phyloP scores from a whole-genome alignment of 306 rosid genomes.

The Prunus dulcis region DNA sequence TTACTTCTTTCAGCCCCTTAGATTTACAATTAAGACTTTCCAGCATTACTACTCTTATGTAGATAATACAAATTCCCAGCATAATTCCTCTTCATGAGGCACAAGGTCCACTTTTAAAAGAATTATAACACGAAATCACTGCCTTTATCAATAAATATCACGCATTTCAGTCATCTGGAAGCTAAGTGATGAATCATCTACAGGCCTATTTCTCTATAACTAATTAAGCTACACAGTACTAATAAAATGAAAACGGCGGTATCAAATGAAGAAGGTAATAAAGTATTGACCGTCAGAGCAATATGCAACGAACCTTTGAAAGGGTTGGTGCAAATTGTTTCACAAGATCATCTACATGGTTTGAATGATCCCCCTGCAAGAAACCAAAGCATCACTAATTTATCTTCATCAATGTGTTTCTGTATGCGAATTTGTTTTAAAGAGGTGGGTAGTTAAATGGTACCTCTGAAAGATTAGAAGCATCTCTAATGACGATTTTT shows the following conservation, averaged over 20 bases:
- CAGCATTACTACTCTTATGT: neutral
- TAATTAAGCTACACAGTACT: neutral
- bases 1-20: neutral
- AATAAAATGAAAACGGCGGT: neutral
- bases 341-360: slow-evolving; percentile 62
- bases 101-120: neutral
- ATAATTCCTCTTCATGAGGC: neutral
- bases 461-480: slow-evolving; percentile 44
- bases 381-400: slow-evolving; percentile 14
- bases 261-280: neutral
- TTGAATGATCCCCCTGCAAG: slow-evolving; percentile 55
- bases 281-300: slow-evolving; percentile 37
- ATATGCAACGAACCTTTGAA: slow-evolving; percentile 66
- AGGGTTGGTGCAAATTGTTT: slow-evolving; percentile 65
- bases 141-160: neutral
- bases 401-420: slow-evolving; percentile 15
- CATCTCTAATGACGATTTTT: slow-evolving; percentile 11
- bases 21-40: neutral
- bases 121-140: neutral
- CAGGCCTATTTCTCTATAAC: neutral
- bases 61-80: neutral
- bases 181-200: neutral
- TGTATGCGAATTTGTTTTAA: neutral
- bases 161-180: neutral
- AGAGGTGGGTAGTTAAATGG: slow-evolving; percentile 1